phyloP scores from a whole-genome alignment of 2,329 filamentous ascomycete species.

The Paraphoma chrysanthemicola region DNA sequence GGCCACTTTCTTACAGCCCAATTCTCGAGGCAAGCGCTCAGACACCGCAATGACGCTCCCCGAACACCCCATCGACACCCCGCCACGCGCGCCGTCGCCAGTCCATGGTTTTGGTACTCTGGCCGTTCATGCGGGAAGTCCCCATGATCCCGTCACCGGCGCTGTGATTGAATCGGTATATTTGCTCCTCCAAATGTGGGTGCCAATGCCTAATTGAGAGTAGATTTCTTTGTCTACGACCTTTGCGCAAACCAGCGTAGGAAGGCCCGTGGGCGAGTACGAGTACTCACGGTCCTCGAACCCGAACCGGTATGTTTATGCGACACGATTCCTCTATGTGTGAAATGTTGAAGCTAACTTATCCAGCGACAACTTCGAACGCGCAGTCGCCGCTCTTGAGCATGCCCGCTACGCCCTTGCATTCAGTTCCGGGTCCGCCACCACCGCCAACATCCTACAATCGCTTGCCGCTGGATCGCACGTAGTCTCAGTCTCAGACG shows the following conservation, averaged over 20 bases:
- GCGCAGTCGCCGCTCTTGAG: conserved; percentile 88
- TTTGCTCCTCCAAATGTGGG: background rate
- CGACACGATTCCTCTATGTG: background rate
- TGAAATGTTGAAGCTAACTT: conserved; percentile 13
- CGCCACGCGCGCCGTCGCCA: conserved; percentile 75
- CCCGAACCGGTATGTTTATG: conserved; percentile 71
- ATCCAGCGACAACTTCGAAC: conserved; percentile 84
- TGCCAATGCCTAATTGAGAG: conserved; percentile 13
- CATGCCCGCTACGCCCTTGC: conserved; percentile 91
- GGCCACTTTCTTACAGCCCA: background rate
- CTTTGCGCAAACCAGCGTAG: conserved; percentile 89
- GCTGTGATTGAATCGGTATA: conserved; percentile 87
- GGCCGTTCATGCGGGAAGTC: conserved; percentile 91
- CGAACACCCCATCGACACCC: conserved; percentile 71
- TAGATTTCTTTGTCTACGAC: conserved; percentile 94
- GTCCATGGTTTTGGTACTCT: conserved; percentile 87
- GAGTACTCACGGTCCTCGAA: conserved; percentile 95
- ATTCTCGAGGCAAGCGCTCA: background rate
- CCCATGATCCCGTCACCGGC: conserved; percentile 88
- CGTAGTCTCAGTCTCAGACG: conserved; percentile 94
- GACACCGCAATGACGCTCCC: conserved; percentile 44
- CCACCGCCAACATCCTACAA: conserved; percentile 92
- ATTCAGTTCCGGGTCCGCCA: conserved; percentile 92
- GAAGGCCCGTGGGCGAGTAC: conserved; percentile 84
- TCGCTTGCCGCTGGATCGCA: conserved; percentile 89